Percentiles rank a stretch among this genome's conserved stretches.
phyloP scores from a whole-genome alignment of 495 filamentous ascomycete genomes.

The Mycothermus thermophilus region DNA sequence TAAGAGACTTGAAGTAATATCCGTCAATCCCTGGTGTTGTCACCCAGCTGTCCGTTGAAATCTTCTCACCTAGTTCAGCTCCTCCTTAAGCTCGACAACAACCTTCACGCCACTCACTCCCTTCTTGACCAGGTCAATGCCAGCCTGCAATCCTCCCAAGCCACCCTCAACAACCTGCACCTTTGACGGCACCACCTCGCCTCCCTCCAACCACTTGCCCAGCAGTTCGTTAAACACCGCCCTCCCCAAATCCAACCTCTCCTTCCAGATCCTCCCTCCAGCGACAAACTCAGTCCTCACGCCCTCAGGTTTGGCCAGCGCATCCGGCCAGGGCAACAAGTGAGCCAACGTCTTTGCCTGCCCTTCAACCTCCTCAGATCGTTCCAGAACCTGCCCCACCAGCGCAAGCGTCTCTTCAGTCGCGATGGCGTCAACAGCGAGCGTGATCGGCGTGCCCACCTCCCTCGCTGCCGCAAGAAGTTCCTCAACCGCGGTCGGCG shows the following conservation, averaged over 20 bases:
- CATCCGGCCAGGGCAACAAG: constrained; percentile 3
- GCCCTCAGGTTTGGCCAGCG: not conserved
- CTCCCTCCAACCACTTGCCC: constrained; percentile 6
- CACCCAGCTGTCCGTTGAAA: too few relatives aligned
- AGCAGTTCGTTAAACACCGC: constrained; percentile 7
- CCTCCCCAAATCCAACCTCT: not conserved
- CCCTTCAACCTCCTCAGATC: constrained; percentile 3
- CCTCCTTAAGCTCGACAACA: constrained; percentile 19
- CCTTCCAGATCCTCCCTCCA: not conserved
- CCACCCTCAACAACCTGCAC: constrained; percentile 15
- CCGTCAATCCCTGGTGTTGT: too few relatives aligned
- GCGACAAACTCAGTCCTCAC: constrained; percentile 4
- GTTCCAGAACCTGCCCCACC: constrained; percentile 4
- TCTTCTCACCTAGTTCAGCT: too few relatives aligned
- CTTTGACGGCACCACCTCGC: constrained; percentile 6
- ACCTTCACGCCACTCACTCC: constrained; percentile 25
- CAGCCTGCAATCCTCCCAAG: constrained; percentile 14
- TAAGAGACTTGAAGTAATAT: too few relatives aligned
- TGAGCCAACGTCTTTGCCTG: constrained; percentile 17
- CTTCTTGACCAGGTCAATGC: constrained; percentile 16
- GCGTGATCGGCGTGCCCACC: constrained; percentile 7
- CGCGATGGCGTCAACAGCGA: constrained; percentile 25
- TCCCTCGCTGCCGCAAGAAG: constrained; percentile 19
- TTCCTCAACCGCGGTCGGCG: constrained; percentile 11
- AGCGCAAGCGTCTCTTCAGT: constrained; percentile 11